A percentile compares a stretch with the other conserved stretches of the same genome.
Evolutionary conservation across 139 green algal species (phyloP).

Genomic region (Coelastrella sp.): DNA sequence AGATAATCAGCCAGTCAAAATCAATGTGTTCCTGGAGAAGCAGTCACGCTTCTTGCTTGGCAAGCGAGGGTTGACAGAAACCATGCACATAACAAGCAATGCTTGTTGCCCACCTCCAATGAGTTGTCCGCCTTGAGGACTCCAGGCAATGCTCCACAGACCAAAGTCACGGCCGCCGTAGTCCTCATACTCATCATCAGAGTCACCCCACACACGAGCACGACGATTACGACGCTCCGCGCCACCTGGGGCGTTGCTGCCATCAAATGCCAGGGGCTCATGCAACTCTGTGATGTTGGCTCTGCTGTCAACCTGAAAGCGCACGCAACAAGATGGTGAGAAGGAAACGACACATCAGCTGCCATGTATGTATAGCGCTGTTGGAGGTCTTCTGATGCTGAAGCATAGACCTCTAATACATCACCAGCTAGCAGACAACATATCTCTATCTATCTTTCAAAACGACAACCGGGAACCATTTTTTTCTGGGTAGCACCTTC

Average conservation of each 20-base stretch:
- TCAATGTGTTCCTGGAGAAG: too few species aligned
- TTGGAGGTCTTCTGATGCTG: too few species aligned
- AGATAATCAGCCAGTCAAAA: too few species aligned
- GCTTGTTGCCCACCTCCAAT: slow-evolving; percentile 50
- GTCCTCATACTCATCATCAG: neutral
- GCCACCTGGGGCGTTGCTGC: neutral
- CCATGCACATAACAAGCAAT: too few species aligned
- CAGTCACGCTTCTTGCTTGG: too few species aligned
- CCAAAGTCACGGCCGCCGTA: slow-evolving; percentile 1
- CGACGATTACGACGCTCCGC: neutral
- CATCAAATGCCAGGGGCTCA: slow-evolving; percentile 73
- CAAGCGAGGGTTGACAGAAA: neutral
- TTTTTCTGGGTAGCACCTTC: too few species aligned
- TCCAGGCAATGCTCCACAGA: slow-evolving; percentile 57
- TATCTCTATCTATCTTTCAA: too few species aligned
- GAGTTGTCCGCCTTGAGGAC: slow-evolving; percentile 62
- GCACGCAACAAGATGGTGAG: neutral
- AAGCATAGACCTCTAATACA: too few species aligned
- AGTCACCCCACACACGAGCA: neutral
- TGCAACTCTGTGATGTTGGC: slow-evolving; percentile 72
- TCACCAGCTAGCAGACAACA: too few species aligned
- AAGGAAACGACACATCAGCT: too few species aligned
- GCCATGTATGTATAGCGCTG: too few species aligned
- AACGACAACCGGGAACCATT: too few species aligned
- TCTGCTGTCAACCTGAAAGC: slow-evolving; percentile 35